A percentile compares a stretch with the other conserved stretches of the same genome.
Conservation (phyloP, 1,139 yeast genomes). For the Pichia sp. region DNA sequence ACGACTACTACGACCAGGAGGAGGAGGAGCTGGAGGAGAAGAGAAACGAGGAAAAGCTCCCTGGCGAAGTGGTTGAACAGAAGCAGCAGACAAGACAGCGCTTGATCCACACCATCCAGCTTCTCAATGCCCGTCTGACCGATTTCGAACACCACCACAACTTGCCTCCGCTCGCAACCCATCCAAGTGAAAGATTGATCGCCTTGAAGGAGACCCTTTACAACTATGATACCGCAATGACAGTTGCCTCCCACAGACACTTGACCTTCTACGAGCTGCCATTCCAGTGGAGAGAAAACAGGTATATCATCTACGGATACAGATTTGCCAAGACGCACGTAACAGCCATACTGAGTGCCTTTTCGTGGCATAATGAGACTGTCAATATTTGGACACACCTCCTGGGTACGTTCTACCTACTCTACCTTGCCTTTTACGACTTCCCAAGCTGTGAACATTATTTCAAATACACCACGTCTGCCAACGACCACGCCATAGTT, state of each 20-base stretch:
- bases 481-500: conserved; percentile 50
- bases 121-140: conserved; percentile 17
- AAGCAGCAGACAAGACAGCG: conserved; percentile 8
- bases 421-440: conserved; percentile 53
- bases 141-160: conserved; percentile 26
- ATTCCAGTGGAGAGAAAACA: conserved; percentile 88
- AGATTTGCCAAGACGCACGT: conserved; percentile 68
- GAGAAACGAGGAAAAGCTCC: neutral
- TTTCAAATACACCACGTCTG: conserved; percentile 36
- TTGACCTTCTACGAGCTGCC: conserved; percentile 87
- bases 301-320: conserved; percentile 78
- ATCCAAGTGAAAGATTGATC: conserved; percentile 40
- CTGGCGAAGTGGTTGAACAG: neutral
- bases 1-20: conserved; percentile 38
- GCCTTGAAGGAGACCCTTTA: conserved; percentile 40
- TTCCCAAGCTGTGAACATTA: conserved; percentile 55
- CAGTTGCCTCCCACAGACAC: conserved; percentile 51
- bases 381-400: conserved; percentile 93
- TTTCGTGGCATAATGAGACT: conserved; percentile 78
- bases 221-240: conserved; percentile 58
- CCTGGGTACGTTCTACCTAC: conserved; percentile 57
- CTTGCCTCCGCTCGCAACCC: conserved; percentile 19
- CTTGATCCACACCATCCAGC: conserved; percentile 11
- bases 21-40: neutral
- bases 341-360: conserved; percentile 54